A percentile compares a stretch with the other conserved stretches of the same genome.
These are phyloP conservation scores for Neofusicoccum kwambonambiense DNA, from an alignment of 2,329 filamentous ascomycete genomes.

Conservation along the genomic window DNA sequence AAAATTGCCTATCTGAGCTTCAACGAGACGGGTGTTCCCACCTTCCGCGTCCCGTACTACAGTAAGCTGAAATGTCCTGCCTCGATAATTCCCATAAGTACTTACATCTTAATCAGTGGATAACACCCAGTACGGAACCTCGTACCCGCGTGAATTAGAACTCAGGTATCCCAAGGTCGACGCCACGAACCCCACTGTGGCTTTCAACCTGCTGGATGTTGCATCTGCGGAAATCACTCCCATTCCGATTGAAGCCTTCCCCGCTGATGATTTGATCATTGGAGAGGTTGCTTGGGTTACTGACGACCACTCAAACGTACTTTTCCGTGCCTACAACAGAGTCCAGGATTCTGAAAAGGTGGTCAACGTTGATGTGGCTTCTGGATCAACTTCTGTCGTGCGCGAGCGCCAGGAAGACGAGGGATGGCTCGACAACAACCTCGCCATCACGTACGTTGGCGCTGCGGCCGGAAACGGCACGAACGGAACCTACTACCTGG, in stretches of 20 bases:
- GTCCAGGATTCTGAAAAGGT: constrained; percentile 66
- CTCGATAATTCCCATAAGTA: not conserved
- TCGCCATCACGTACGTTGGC: constrained; percentile 58
- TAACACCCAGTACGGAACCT: constrained; percentile 54
- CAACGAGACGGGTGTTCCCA: constrained; percentile 64
- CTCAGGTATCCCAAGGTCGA: constrained; percentile 62
- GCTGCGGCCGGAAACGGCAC: constrained; percentile 37
- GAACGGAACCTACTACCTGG: constrained; percentile 58
- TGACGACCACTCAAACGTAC: constrained; percentile 57
- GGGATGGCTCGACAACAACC: constrained; percentile 63
- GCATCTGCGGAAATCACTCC: constrained; percentile 45
- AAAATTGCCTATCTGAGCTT: constrained; percentile 57
- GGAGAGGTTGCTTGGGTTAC: constrained; percentile 70
- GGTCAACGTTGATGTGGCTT: constrained; percentile 57
- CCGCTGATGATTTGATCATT: constrained; percentile 61
- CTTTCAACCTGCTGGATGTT: constrained; percentile 59
- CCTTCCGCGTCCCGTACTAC: constrained; percentile 66
- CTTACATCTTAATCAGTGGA: constrained; percentile 45
- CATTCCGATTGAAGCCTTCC: constrained; percentile 58
- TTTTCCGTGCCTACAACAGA: constrained; percentile 67
- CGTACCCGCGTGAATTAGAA: constrained; percentile 62
- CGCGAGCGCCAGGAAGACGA: constrained; percentile 59
- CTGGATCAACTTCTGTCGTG: constrained; percentile 47
- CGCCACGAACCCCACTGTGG: constrained; percentile 64
- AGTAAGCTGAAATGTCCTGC: not conserved